Evolutionary conservation across 306 rosid genomes (phyloP), one percentile per base, ranked within the genome.

Genomic region (Prinsepia uniflora): DNA sequence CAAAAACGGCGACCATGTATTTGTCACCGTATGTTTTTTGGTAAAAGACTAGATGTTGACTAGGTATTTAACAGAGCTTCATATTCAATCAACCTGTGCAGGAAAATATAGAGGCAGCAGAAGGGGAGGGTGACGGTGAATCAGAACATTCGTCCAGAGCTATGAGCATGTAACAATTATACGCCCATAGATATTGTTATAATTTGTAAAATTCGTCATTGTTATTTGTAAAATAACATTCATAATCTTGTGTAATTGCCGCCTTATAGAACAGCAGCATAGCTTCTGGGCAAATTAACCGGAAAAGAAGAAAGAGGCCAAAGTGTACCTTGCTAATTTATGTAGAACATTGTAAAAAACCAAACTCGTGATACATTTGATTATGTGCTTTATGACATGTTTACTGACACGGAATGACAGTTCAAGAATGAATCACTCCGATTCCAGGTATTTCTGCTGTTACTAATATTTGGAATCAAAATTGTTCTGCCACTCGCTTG

Each of bases 61-160:
- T n/a, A n/a, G n/a, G n/a, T n/a, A n/a, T n/a, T n/a, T n/a, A n/a
- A n/a, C n/a, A n/a, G n/a, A n/a, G n/a, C n/a, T n/a, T n/a, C n/a
- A n/a, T n/a, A n/a, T n/a, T 36, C 47, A 52, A 36, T 68, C 36
- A 36, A 50, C 48, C n/a, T 68, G 36, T 68, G 68, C 76, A 92
- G 98, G 87, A 52, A 13, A 82, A 82, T 34, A 74, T 63, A 14
- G 88, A 82, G 53, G 79, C 49, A 41, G 80, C 81, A 7, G 88
- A 83, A 79, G 75, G 90, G 70, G 91, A 90, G 56, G 68, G 78
- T 47, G 96, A 88, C 70, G 85, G 91, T 19, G 98, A 92, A 72
- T 63, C 92, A 2, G 92, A 93, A 74, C 85, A 82, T 80, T 77
- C 96, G 44, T 85, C 98, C 47, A 88, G 96, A 80, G 96, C 96